Conservation (phyloP, 129 eudicot species). For the Chrysanthemum seticuspe region DNA sequence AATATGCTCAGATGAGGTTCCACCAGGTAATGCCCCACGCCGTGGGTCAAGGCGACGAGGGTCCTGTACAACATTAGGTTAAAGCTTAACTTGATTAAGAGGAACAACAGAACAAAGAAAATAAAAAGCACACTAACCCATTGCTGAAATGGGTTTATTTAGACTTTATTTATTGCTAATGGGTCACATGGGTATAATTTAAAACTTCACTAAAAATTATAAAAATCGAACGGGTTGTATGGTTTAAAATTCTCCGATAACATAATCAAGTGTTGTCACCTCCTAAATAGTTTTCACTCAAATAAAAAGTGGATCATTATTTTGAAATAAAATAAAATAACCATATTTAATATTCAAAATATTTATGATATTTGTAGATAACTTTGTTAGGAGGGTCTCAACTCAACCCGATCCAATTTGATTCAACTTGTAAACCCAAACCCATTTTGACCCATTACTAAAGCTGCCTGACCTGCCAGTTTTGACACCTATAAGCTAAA, state of each 20-base stretch:
- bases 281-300: no score
- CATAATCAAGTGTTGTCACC: not conserved
- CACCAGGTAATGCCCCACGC: conserved; percentile 54
- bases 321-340: no score
- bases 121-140: no score
- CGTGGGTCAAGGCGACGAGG: conserved; percentile 98
- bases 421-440: not conserved
- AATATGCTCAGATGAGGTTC: conserved; percentile 39
- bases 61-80: conserved; percentile 54
- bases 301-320: no score
- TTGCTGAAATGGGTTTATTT: not conserved
- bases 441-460: conserved; percentile 1
- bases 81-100: not conserved
- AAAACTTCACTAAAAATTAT: not conserved
- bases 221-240: not conserved
- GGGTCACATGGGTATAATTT: not conserved
- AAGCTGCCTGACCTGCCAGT: not conserved
- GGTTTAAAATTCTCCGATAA: not conserved
- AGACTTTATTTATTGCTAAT: no score
- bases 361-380: no score
- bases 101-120: not conserved
- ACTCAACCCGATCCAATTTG: not conserved
- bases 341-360: no score
- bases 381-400: not conserved
- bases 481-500: conserved; percentile 3